Evolutionary conservation across 768 basidiomycete species (phyloP).

Genomic region (Tulasnella sp.): DNA sequence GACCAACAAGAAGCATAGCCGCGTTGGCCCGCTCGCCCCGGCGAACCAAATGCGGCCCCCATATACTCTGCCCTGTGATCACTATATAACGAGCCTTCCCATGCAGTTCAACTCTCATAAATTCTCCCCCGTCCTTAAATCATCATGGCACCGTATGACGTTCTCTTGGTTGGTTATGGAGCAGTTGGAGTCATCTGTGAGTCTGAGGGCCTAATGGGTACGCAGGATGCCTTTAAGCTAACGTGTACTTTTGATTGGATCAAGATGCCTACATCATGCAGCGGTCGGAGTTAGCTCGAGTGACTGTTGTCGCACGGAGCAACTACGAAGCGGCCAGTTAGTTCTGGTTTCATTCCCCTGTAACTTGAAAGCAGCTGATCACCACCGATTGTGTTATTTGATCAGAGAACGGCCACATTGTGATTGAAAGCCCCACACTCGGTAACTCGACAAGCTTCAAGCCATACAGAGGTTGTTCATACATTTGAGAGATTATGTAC

Average conservation of each 20-base stretch:
- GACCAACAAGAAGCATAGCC: too few species aligned
- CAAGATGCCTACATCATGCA: constrained; percentile 48
- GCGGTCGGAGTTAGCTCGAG: constrained; percentile 46
- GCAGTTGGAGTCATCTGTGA: constrained; percentile 56
- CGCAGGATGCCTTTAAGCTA: not conserved
- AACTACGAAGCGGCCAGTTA: constrained; percentile 51
- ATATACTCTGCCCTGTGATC: too few species aligned
- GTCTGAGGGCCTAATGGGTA: constrained; percentile 21
- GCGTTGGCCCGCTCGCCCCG: too few species aligned
- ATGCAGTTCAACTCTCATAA: too few species aligned
- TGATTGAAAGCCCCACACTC: constrained; percentile 49
- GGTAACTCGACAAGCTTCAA: constrained; percentile 48
- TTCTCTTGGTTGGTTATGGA: constrained; percentile 34
- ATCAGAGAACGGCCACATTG: constrained; percentile 24
- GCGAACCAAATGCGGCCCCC: too few species aligned
- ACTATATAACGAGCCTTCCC: too few species aligned
- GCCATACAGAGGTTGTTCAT: constrained; percentile 46
- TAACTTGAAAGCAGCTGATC: not conserved
- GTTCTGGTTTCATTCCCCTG: constrained; percentile 21
- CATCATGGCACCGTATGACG: too few species aligned
- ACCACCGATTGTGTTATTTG: not conserved
- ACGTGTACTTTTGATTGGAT: not conserved
- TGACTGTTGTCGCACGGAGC: constrained; percentile 64
- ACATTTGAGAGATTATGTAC: too few species aligned
- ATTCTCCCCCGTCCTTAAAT: too few species aligned